Evolutionary conservation across 1,284 basidiomycete genomes (phyloP), one percentile per base, ranked within the genome.

Genomic region (Vanrija sp.): DNA sequence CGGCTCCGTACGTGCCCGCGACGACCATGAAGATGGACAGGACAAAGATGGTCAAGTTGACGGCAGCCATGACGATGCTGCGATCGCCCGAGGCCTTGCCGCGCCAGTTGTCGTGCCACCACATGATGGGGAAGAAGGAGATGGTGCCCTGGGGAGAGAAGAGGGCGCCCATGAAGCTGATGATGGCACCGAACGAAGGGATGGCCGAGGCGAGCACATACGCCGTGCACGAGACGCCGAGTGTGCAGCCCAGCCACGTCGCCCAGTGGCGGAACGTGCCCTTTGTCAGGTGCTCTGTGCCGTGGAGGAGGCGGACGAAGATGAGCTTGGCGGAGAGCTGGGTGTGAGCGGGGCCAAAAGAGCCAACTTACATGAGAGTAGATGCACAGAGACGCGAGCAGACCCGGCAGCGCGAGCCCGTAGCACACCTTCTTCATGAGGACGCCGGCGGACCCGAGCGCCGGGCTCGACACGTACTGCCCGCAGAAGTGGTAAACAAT

Each of bases 211-310:
- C 69, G 41, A 69, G 64, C 25, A 70, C 57, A 56, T 66, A 71
- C 12, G 68, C 64, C 22, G 67, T 54, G 20, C 53, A 27, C 3
- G 61, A 55, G 47, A 59, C 61, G 7, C 49, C 53, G 15, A 59
- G 52, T 6, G 53, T 50, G 45, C 60, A 60, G 8, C 54, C 35
- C 31, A 68, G 55, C 70, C 70, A 72, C 8, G 57, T 59, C 14
- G 49, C 59, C 82, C 83, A 85, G 42, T 84, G 84, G 4, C 79
- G 72, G 9, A 76, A 5, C 0, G 83, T 84, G 56, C 83, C 81
- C 12, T 75, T 76, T 57, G 83, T 79, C 51, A 86, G 64, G 63
- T 85, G 84, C 12, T 69, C 67, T 6, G 80, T 77, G 53, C 78
- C 76, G 14, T 44, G 41, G 3, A 62, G 50, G 6, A 64, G 14